Evolutionary conservation across 2,329 filamentous ascomycete species (phyloP).

Genomic region (Beauveria sp.): DNA sequence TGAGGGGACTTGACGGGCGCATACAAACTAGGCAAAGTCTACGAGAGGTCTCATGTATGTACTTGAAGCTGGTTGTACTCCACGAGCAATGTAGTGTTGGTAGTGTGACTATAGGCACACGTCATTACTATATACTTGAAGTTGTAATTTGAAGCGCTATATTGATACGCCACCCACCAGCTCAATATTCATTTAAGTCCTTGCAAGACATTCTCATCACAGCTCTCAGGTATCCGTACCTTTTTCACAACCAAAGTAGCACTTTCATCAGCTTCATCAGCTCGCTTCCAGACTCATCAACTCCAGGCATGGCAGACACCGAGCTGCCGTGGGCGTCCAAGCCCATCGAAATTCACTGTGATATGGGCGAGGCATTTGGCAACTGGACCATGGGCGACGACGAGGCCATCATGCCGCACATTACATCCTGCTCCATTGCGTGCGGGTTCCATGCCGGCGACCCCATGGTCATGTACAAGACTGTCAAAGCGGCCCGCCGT

Average conservation of each 20-base stretch:
- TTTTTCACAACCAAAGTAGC: no score
- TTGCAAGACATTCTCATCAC: no score
- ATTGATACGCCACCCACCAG: not conserved
- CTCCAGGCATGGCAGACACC: not conserved
- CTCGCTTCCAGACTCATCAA: not conserved
- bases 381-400: conserved; percentile 8
- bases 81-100: not conserved
- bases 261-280: not conserved
- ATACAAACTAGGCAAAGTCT: not conserved
- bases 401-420: conserved; percentile 3
- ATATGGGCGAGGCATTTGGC: conserved; percentile 4
- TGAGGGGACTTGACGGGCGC: no score
- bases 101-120: no score
- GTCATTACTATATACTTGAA: no score
- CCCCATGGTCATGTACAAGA: conserved; percentile 11
- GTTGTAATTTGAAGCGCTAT: no score
- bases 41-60: not conserved
- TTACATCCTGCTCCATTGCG: conserved; percentile 4
- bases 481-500: conserved; percentile 1
- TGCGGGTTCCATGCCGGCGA: conserved; percentile 13
- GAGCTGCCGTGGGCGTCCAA: not conserved
- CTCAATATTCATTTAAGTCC: not conserved
- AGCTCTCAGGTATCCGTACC: no score
- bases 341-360: conserved; percentile 5
- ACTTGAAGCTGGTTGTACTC: not conserved